phyloP scores from a whole-genome alignment of 352 stramenopile species.

The Pythium plurisporium region DNA sequence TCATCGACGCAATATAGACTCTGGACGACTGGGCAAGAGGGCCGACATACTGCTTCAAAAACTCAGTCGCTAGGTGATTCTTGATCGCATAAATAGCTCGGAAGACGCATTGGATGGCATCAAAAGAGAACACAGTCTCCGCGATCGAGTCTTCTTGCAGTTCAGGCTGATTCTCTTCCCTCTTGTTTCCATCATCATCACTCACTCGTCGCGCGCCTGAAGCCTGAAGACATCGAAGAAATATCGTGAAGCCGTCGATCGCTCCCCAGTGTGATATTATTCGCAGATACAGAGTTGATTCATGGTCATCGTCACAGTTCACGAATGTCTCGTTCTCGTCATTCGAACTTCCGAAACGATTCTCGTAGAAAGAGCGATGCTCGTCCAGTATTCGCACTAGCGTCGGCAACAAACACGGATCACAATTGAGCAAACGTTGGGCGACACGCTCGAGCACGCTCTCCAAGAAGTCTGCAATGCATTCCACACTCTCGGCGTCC shows the following conservation, averaged over 20 bases:
- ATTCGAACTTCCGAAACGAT: neutral
- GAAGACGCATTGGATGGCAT: slow-evolving; percentile 51
- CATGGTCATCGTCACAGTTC: slow-evolving; percentile 7
- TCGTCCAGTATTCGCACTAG: slow-evolving; percentile 57
- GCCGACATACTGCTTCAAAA: slow-evolving; percentile 37
- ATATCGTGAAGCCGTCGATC: slow-evolving; percentile 46
- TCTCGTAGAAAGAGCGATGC: slow-evolving; percentile 52
- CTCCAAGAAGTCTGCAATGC: slow-evolving; percentile 79
- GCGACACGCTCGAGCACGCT: slow-evolving; percentile 45
- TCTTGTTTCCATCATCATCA: neutral
- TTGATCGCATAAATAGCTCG: slow-evolving; percentile 56
- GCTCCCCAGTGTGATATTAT: slow-evolving; percentile 57
- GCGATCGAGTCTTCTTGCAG: neutral
- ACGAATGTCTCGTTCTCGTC: neutral
- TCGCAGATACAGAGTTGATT: slow-evolving; percentile 35
- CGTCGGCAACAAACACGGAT: slow-evolving; percentile 36
- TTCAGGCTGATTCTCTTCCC: slow-evolving; percentile 1
- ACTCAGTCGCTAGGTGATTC: slow-evolving; percentile 39
- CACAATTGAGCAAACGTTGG: slow-evolving; percentile 28
- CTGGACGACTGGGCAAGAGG: slow-evolving; percentile 29
- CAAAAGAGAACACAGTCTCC: slow-evolving; percentile 35
- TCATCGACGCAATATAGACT: slow-evolving; percentile 25
- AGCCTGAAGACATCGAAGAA: slow-evolving; percentile 39
- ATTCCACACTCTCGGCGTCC: slow-evolving; percentile 67
- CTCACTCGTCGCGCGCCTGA: neutral